These are phyloP conservation scores for Metschnikowia similis DNA, from an alignment of 805 yeast species.

Conservation along the genomic window DNA sequence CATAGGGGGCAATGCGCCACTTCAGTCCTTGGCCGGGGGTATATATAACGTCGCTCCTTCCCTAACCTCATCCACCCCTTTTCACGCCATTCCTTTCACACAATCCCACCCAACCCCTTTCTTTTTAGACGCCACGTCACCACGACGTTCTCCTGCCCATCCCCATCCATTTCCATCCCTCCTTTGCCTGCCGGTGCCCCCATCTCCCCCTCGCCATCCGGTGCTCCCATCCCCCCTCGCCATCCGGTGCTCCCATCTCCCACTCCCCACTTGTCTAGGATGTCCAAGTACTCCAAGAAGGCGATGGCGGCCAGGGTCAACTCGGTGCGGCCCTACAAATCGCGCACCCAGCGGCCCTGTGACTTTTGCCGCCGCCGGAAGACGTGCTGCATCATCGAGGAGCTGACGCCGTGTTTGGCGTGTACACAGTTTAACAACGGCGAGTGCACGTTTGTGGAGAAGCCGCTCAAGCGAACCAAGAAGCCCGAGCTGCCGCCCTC, in stretches of 20 bases:
- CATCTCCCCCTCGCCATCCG: neutral
- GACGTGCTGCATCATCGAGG: conserved; percentile 32
- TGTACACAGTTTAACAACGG: conserved; percentile 28
- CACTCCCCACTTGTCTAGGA: neutral
- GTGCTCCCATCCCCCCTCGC: neutral
- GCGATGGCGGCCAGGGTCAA: conserved; percentile 16
- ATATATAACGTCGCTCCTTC: no score
- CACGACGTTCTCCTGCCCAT: neutral
- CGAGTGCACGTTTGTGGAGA: conserved; percentile 27
- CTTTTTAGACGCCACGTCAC: no score
- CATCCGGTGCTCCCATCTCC: neutral
- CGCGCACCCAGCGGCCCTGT: conserved; percentile 32
- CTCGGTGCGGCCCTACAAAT: conserved; percentile 29
- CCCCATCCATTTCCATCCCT: neutral
- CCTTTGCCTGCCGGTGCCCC: neutral
- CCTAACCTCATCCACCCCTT: no score
- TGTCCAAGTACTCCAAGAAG: conserved; percentile 14
- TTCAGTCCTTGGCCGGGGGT: neutral
- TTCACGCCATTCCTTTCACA: no score
- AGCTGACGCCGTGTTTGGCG: conserved; percentile 27
- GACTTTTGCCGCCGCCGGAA: conserved; percentile 33
- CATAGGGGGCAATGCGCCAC: neutral
- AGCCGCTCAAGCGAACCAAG: conserved; percentile 61
- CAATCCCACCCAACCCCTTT: no score
- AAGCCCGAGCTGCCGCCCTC: conserved; percentile 1